Evolutionary conservation across 768 basidiomycete genomes (phyloP).

Genomic region (Fomitopsis pulvina): DNA sequence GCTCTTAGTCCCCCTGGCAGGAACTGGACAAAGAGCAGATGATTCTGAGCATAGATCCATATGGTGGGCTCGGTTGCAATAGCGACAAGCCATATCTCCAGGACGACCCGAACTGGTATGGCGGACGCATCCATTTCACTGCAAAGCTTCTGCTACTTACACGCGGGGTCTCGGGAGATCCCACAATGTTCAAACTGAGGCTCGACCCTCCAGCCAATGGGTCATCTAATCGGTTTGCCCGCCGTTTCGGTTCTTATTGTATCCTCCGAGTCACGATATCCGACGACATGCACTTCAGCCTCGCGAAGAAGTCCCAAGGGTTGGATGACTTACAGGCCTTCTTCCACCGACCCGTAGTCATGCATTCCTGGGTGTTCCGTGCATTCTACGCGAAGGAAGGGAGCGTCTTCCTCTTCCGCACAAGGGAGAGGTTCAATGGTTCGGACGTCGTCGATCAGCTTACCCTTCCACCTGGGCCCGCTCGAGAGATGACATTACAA

Average conservation of each 20-base stretch:
- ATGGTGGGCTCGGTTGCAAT: conserved; percentile 36
- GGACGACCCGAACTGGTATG: conserved; percentile 40
- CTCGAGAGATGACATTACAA: background rate
- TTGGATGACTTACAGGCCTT: conserved; percentile 29
- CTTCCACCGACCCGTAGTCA: conserved; percentile 42
- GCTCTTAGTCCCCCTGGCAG: conserved; percentile 48
- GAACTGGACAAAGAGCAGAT: conserved; percentile 54
- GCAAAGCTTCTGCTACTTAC: conserved; percentile 27
- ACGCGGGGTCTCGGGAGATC: background rate
- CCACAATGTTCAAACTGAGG: conserved; percentile 1
- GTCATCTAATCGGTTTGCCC: conserved; percentile 48
- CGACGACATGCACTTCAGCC: conserved; percentile 22
- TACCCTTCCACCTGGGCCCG: background rate
- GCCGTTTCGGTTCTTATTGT: conserved; percentile 57
- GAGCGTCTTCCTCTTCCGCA: conserved; percentile 47
- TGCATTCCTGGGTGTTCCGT: conserved; percentile 49
- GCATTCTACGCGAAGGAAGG: conserved; percentile 57
- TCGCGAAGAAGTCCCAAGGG: background rate
- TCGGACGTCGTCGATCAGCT: background rate
- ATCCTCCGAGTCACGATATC: conserved; percentile 47
- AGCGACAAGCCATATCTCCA: conserved; percentile 8
- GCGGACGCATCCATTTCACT: conserved; percentile 52
- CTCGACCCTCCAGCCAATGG: conserved; percentile 45
- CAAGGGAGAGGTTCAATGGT: conserved; percentile 45
- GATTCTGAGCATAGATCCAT: conserved; percentile 20